Evolutionary conservation across 2,329 filamentous ascomycete genomes (phyloP).

Genomic region (Pseudogymnoascus sp.): DNA sequence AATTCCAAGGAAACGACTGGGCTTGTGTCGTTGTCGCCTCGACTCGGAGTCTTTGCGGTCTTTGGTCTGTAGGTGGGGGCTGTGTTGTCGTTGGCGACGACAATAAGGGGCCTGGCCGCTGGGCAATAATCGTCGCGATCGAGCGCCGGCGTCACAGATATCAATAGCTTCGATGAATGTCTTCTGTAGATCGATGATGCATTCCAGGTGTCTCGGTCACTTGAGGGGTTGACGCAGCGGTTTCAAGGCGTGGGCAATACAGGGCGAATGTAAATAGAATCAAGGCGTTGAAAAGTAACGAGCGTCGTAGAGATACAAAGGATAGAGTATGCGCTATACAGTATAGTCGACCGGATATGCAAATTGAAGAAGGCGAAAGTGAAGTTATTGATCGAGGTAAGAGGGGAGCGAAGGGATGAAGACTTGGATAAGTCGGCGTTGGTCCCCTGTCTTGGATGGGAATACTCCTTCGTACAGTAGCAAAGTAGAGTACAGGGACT

Average conservation of each 20-base stretch:
- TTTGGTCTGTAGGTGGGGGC: not conserved
- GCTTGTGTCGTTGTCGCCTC: constrained; percentile 3
- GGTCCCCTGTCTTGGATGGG: constrained; percentile 8
- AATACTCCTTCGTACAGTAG: not conserved
- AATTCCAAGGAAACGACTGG: not conserved
- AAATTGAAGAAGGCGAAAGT: not conserved
- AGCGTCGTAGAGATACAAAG: constrained; percentile 6
- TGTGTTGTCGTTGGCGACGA: not conserved
- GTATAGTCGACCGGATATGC: not conserved
- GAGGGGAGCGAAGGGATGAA: not conserved
- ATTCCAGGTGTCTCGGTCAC: constrained; percentile 1
- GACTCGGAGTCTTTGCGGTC: not conserved
- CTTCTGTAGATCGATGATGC: constrained; percentile 4
- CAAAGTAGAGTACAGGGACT: not conserved
- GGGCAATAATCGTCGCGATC: not conserved
- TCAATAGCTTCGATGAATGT: not conserved
- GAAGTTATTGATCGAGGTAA: constrained; percentile 6
- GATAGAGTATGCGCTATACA: not conserved
- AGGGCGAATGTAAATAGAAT: constrained; percentile 6
- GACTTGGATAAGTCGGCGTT: not conserved
- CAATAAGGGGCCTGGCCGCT: constrained; percentile 1
- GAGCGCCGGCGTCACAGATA: not conserved
- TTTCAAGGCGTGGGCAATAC: constrained; percentile 8
- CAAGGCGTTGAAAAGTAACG: not conserved
- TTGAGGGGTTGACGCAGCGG: constrained; percentile 7